Evolutionary conservation across 768 basidiomycete genomes (phyloP), one percentile per base, ranked within the genome.

Genomic region (Gymnopilus dilepis): DNA sequence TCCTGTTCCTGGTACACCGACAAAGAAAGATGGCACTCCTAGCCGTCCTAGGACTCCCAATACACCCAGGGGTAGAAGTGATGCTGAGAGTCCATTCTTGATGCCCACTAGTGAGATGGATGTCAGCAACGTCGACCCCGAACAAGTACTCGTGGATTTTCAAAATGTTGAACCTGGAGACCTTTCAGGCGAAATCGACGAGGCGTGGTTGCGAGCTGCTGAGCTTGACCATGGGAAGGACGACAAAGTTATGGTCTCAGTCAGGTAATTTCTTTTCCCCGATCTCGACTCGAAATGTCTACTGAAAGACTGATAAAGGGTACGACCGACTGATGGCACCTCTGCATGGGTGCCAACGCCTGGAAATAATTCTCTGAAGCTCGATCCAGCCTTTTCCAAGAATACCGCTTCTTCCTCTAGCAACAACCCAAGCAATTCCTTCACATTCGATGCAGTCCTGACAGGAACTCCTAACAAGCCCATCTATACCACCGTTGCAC

Each of bases 171-270:
- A 92, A 41, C 78, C 82, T 5, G 77, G 82, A 0, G 91, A 94
- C 69, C 66, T 91, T 7, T 91, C 87, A 9, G 88, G 74, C 0
- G 89, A 89, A 56, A 78, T 91, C 1, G 91, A 92, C 56, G 86
- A 87, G 57, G 78, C 79, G 24, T 78, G 81, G 77, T 68, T 86
- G 15, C 64, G 76, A 57, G 74, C 73, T n/a, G 69, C 72, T 1
- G 72, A 75, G 1, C 72, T 72, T 13, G 81, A 87, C 53, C 84
- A 87, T 61, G 87, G 89, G n/a, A 86, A 84, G 54, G 85, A 91
- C 56, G 92, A 94, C 72, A 94, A 94, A 72, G 93, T 94, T 45
- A 86, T 94, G 73, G 92, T 94, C 21, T 93, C 92, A 24, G 82
- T 95, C 65, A 82, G 91, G 91, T 91, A 63, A 52, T 72, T 60